Conservation (phyloP, 1,284 basidiomycete species). For the Neonothopanus nambi region DNA sequence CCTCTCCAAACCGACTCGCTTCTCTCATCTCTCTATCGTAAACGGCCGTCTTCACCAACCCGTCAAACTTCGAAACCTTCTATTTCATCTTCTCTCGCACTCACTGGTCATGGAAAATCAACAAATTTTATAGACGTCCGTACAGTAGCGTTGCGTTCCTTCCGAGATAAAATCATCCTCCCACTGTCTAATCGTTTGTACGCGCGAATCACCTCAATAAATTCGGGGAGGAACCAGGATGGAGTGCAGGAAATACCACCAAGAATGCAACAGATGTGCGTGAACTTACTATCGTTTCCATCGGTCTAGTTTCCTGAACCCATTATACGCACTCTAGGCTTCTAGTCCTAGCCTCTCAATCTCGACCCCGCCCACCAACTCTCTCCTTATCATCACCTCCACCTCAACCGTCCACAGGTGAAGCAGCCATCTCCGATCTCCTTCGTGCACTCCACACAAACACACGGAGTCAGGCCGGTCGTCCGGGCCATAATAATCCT, state of each 20-base stretch:
- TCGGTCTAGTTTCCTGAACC: neutral
- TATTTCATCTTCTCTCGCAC: conserved; percentile 27
- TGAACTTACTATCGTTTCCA: conserved; percentile 1
- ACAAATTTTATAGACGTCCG: conserved; percentile 71
- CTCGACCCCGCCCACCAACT: conserved; percentile 48
- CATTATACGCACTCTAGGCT: conserved; percentile 52
- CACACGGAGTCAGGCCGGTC: no score
- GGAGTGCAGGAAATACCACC: conserved; percentile 52
- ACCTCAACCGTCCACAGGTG: conserved; percentile 56
- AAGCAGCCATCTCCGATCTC: conserved; percentile 64
- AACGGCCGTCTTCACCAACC: conserved; percentile 59
- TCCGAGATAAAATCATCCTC: conserved; percentile 78
- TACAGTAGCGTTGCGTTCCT: conserved; percentile 74
- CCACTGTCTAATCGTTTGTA: conserved; percentile 62
- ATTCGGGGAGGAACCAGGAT: conserved; percentile 45
- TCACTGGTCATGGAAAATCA: conserved; percentile 17
- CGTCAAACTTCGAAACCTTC: conserved; percentile 47
- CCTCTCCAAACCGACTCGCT: conserved; percentile 76
- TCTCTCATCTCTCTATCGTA: conserved; percentile 66
- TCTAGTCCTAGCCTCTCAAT: conserved; percentile 72
- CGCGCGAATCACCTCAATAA: conserved; percentile 47
- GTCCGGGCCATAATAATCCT: no score
- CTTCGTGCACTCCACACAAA: conserved; percentile 50
- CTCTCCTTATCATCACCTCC: conserved; percentile 55
- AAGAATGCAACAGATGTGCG: conserved; percentile 75